Evolutionary conservation across 116 monocot species (phyloP).

Genomic region (Cymodocea nodosa): DNA sequence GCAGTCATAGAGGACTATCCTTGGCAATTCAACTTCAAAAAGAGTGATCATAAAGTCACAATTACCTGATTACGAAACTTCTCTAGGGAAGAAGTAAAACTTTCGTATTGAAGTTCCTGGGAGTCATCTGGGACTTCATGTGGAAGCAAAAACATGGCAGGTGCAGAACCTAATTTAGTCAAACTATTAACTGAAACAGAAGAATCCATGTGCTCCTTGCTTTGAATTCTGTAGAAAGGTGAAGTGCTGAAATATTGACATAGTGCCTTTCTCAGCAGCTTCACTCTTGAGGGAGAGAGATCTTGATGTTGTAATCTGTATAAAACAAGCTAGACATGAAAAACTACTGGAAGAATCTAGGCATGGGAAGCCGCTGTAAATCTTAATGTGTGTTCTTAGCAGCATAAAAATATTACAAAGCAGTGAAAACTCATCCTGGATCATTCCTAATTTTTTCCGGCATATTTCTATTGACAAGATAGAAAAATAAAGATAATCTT

Average conservation of each 20-base stretch:
- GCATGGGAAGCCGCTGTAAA: background rate
- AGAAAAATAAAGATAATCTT: background rate
- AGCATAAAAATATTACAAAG: too few species aligned
- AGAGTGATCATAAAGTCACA: background rate
- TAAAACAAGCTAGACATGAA: background rate
- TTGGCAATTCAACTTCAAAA: background rate
- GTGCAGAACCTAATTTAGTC: slow-evolving; percentile 12
- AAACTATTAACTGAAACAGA: slow-evolving; percentile 12
- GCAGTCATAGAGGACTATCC: background rate
- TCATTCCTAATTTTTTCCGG: too few species aligned
- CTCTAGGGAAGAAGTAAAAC: slow-evolving; percentile 34
- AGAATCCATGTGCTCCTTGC: slow-evolving; percentile 9
- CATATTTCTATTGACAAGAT: background rate
- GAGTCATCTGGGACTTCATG: slow-evolving; percentile 27
- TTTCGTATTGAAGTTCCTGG: slow-evolving; percentile 30
- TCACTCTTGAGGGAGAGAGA: slow-evolving; percentile 33
- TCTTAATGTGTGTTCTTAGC: background rate
- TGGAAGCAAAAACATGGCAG: slow-evolving; percentile 52
- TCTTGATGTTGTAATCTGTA: slow-evolving; percentile 62
- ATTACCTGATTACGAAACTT: slow-evolving; percentile 64
- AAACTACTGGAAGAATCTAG: background rate
- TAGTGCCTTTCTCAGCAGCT: slow-evolving; percentile 33
- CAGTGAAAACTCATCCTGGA: too few species aligned
- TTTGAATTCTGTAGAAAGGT: slow-evolving; percentile 2
- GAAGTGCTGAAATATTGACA: background rate